A percentile compares a stretch with the other conserved stretches of the same genome.
phyloP scores from a whole-genome alignment of 2,329 filamentous ascomycete species.

The Onygenales sp. region DNA sequence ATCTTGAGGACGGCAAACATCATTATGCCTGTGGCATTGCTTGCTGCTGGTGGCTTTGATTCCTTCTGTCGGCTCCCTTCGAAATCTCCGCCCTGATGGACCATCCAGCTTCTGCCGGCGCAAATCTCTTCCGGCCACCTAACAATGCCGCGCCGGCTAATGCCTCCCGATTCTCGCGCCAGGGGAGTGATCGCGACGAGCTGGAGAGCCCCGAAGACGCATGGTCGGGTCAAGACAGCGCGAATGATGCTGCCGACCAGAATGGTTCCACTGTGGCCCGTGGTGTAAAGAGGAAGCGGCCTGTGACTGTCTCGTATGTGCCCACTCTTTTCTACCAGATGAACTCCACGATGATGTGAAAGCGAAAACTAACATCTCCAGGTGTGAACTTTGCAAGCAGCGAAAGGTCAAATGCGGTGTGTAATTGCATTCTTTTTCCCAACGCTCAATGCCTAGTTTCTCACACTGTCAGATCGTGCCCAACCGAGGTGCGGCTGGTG shows the following conservation, averaged over 20 bases:
- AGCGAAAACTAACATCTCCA: conserved; percentile 5
- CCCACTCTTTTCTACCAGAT: neutral
- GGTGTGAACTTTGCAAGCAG: conserved; percentile 24
- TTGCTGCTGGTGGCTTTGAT: neutral
- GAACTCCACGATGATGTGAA: neutral
- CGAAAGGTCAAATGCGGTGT: conserved; percentile 26
- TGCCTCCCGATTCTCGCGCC: neutral
- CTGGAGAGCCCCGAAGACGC: conserved; percentile 19
- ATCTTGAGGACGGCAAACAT: neutral
- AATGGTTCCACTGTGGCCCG: conserved; percentile 3
- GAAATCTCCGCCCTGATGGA: neutral
- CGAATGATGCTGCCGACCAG: conserved; percentile 24
- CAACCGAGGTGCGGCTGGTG: conserved; percentile 63
- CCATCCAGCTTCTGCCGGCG: neutral
- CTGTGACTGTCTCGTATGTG: conserved; percentile 11
- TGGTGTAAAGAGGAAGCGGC: conserved; percentile 10
- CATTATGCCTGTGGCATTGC: neutral
- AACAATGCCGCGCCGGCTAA: neutral
- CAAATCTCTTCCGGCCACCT: neutral
- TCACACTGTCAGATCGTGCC: conserved; percentile 33
- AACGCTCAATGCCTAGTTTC: neutral
- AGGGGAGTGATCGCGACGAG: conserved; percentile 9
- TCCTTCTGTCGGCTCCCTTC: neutral
- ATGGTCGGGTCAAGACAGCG: conserved; percentile 31
- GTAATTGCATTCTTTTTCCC: conserved; percentile 6